phyloP scores from a whole-genome alignment of 805 yeast genomes.

The Saturnispora sanitii region DNA sequence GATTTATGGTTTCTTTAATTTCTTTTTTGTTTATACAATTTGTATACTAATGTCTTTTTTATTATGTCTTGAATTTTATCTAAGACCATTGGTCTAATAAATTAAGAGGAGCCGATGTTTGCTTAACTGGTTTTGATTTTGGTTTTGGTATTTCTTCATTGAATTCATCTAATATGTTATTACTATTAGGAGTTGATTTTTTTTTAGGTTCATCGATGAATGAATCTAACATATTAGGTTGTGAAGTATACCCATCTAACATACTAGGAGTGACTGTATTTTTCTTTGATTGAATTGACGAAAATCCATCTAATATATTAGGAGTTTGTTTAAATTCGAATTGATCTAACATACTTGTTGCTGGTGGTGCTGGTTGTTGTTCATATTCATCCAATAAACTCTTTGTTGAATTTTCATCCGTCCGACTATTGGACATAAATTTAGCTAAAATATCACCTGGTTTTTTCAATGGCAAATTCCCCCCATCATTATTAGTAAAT shows the following conservation, averaged over 20 bases:
- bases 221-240: background rate
- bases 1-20: background rate
- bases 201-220: too few species aligned
- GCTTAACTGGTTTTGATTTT: background rate
- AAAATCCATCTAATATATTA: background rate
- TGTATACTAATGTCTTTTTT: background rate
- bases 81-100: conserved; percentile 8
- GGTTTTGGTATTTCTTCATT: background rate
- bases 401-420: background rate
- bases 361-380: background rate
- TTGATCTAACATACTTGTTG: background rate
- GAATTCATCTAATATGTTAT: too few species aligned
- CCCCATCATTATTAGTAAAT: background rate
- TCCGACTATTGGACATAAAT: conserved; percentile 5
- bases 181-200: too few species aligned
- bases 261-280: background rate
- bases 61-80: background rate
- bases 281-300: too few species aligned
- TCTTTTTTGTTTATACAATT: background rate
- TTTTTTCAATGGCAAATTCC: background rate
- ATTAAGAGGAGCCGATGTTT: conserved; percentile 1
- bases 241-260: background rate
- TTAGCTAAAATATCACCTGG: conserved; percentile 14
- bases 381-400: conserved; percentile 6
- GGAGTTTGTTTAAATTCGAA: background rate